These are phyloP conservation scores for Allomyces arbusculus DNA, from an alignment of 192 early-diverging fungal species.

Conservation along the genomic window DNA sequence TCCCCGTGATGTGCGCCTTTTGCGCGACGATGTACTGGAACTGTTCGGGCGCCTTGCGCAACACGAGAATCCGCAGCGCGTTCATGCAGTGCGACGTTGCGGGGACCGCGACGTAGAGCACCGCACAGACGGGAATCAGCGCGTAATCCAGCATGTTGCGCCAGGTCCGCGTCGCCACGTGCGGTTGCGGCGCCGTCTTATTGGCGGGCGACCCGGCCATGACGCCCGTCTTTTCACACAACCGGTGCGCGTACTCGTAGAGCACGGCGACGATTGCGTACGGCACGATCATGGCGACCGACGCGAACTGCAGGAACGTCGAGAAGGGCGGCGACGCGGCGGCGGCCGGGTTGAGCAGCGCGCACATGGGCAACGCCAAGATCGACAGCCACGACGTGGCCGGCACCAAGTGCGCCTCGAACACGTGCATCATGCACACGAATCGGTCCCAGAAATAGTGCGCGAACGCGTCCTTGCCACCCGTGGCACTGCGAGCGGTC, in stretches of 20 bases:
- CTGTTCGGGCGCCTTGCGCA: not conserved
- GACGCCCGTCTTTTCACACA: not conserved
- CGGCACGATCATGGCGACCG: not conserved
- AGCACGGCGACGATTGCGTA: not conserved
- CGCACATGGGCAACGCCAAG: constrained; percentile 12
- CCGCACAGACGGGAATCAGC: not conserved
- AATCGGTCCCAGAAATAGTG: constrained; percentile 16
- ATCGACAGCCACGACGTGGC: constrained; percentile 29
- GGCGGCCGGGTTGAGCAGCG: not conserved
- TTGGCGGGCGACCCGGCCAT: not conserved
- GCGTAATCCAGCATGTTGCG: not conserved
- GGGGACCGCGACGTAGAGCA: not conserved
- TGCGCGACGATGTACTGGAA: not conserved
- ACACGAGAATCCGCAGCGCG: not conserved
- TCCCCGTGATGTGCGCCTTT: not conserved
- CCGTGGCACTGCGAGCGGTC: constrained; percentile 1
- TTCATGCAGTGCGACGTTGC: not conserved
- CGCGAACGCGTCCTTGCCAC: constrained; percentile 8
- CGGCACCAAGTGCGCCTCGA: constrained; percentile 29
- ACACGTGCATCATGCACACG: constrained; percentile 15
- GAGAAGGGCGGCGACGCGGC: not conserved
- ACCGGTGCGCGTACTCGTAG: not conserved
- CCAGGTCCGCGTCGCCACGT: not conserved
- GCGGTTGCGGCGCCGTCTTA: too few species aligned
- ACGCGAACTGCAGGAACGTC: not conserved